Base-by-base conservation (phyloP, 1,139 yeast genomes). In the Saccharomycopsis crataegensis region DNA sequence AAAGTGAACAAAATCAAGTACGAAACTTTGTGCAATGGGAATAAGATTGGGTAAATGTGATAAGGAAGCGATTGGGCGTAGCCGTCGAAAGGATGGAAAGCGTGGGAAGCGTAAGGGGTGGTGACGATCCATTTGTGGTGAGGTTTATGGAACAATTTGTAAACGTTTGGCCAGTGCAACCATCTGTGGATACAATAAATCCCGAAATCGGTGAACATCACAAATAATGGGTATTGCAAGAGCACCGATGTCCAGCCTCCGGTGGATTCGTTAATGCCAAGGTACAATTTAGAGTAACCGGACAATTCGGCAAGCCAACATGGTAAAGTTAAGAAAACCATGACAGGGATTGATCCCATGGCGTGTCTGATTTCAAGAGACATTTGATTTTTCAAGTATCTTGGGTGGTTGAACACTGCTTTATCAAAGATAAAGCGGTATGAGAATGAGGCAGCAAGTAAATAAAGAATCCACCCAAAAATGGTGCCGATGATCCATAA, bases 111-210 rank as follows among this genome's bases (percentile, higher is more conserved):
- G 71, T 86, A 93, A 40, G 99, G 99, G 3, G 99, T 91, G 60
- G 98, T 93, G 51, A 93, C 97, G 64, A 93, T 83, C 99, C 99
- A 93, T 73, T 93, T 94, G 77, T 93, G 99, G 70, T 93, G 99
- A n/a, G 98, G 97, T 73, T 93, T 93, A 75, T 93, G 99, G 60
- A 93, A 74, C 38, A 66, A 69, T 75, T 86, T 91, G 79, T 93
- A 93, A 44, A 93, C 83, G 41, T 77, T 64, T 36, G 96, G 97
- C 86, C 91, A 87, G 69, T 93, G 99, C 64, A 93, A 76, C 79
- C 88, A 80, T 66, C 98, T 82, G 72, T 93, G 99, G 62, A 90
- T 85, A 66, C 86, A 76, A 69, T 93, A 93, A 64, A 93, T 89
- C 57, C 93, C 87, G 67, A 89, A 85, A 70, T 93, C 99, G 7